These are phyloP conservation scores for Stereocaulon alpinum DNA, from an alignment of 495 filamentous ascomycete genomes.

Conservation along the genomic window DNA sequence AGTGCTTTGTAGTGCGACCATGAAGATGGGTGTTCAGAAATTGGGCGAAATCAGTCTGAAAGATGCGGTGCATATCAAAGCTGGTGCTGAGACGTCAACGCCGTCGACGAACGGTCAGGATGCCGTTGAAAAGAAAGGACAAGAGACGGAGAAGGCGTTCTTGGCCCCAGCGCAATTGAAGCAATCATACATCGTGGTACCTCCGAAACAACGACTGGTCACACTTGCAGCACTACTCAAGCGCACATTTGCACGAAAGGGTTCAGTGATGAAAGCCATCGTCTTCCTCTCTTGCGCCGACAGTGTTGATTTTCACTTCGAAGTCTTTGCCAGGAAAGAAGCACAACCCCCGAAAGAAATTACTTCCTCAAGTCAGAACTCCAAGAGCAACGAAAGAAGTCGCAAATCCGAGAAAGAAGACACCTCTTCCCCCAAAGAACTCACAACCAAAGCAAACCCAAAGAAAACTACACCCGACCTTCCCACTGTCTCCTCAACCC, in stretches of 20 bases:
- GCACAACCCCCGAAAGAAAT: conserved; percentile 23
- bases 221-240: conserved; percentile 75
- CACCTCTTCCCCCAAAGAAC: not conserved
- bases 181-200: conserved; percentile 76
- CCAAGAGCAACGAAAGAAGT: conserved; percentile 13
- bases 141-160: conserved; percentile 50
- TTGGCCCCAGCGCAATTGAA: conserved; percentile 86
- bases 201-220: conserved; percentile 81
- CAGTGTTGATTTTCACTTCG: conserved; percentile 91
- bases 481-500: conserved; percentile 40
- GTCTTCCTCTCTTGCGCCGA: conserved; percentile 96
- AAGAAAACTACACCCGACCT: conserved; percentile 22
- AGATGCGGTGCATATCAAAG: conserved; percentile 79
- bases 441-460: not conserved
- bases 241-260: conserved; percentile 72
- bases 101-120: not conserved
- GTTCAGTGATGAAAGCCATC: conserved; percentile 86
- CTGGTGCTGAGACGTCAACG: conserved; percentile 33
- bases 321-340: conserved; percentile 53
- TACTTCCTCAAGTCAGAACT: not conserved
- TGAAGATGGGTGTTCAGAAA: conserved; percentile 91
- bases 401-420: conserved; percentile 19
- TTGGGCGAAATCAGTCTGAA: conserved; percentile 90
- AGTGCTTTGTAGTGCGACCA: conserved; percentile 88
- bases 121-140: conserved; percentile 14